A percentile compares a stretch with the other conserved stretches of the same genome.
These are phyloP conservation scores for Podospora fimiseda DNA, from an alignment of 495 filamentous ascomycete genomes.

Conservation along the genomic window DNA sequence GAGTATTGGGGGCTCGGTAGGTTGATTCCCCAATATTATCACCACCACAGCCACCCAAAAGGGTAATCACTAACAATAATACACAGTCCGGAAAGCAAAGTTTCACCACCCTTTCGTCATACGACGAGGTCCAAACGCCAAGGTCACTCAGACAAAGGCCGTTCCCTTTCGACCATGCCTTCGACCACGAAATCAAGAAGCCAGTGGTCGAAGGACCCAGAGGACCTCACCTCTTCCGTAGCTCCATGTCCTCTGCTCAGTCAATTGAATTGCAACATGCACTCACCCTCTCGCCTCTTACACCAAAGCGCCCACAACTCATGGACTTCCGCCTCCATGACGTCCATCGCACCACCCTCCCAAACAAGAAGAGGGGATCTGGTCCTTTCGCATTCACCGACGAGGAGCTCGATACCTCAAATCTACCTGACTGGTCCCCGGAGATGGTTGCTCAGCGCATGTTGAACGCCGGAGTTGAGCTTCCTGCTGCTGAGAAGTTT, in stretches of 20 bases:
- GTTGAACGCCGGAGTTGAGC: constrained; percentile 63
- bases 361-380: constrained; percentile 27
- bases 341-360: constrained; percentile 27
- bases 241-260: constrained; percentile 42
- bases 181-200: constrained; percentile 30
- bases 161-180: constrained; percentile 11
- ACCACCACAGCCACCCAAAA: no score
- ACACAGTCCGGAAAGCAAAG: constrained; percentile 54
- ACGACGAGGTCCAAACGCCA: constrained; percentile 68
- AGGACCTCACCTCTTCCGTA: constrained; percentile 85
- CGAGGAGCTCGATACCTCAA: constrained; percentile 49
- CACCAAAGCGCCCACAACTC: constrained; percentile 35
- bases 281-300: constrained; percentile 60
- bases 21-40: constrained; percentile 20
- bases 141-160: constrained; percentile 39
- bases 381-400: constrained; percentile 44
- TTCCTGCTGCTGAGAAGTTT: constrained; percentile 71
- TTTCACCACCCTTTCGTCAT: constrained; percentile 68
- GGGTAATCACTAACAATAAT: constrained; percentile 21
- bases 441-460: constrained; percentile 78
- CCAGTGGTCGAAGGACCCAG: constrained; percentile 67
- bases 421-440: constrained; percentile 60
- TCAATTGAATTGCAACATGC: constrained; percentile 54
- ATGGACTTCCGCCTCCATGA: constrained; percentile 30
- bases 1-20: constrained; percentile 58